Conservation (phyloP, 1,139 yeast species). For the Blastobotrys indianensis region DNA sequence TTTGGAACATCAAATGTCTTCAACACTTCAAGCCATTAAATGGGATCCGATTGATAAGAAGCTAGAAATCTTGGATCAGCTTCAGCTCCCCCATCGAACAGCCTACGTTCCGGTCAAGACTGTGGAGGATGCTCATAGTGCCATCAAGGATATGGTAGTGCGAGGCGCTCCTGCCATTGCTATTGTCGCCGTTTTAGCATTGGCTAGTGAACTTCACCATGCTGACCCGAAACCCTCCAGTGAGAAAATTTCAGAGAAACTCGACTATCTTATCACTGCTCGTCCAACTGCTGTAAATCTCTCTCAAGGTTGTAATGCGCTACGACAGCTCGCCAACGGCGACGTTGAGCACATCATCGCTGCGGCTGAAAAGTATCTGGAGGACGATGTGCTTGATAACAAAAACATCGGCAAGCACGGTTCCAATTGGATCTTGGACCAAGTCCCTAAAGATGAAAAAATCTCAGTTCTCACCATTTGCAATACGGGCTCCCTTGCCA, state of each 20-base stretch:
- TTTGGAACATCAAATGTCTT: constrained; percentile 3
- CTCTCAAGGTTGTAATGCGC: constrained; percentile 65
- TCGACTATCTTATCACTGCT: constrained; percentile 65
- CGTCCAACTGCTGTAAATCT: constrained; percentile 96
- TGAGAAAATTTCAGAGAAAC: constrained; percentile 35
- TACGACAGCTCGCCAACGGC: constrained; percentile 33
- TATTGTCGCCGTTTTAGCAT: constrained; percentile 80
- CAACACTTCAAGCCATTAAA: constrained; percentile 52
- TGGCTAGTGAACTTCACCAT: constrained; percentile 58
- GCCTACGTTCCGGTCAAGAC: constrained; percentile 54
- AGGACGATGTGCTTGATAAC: constrained; percentile 73
- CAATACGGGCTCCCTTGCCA: constrained; percentile 68
- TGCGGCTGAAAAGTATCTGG: constrained; percentile 57
- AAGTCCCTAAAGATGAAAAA: constrained; percentile 16
- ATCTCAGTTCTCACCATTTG: constrained; percentile 77
- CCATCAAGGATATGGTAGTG: constrained; percentile 86
- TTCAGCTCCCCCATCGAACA: constrained; percentile 73
- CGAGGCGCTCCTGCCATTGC: constrained; percentile 99
- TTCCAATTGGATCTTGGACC: constrained; percentile 48
- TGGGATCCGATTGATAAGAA: constrained; percentile 46
- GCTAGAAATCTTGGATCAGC: constrained; percentile 71
- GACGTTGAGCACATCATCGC: constrained; percentile 32
- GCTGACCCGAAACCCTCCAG: constrained; percentile 13
- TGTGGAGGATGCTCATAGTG: constrained; percentile 69
- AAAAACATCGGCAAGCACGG: constrained; percentile 76